Conservation (phyloP, 176 grass and related monocot genomes). For the Aegilops sharonensis region DNA sequence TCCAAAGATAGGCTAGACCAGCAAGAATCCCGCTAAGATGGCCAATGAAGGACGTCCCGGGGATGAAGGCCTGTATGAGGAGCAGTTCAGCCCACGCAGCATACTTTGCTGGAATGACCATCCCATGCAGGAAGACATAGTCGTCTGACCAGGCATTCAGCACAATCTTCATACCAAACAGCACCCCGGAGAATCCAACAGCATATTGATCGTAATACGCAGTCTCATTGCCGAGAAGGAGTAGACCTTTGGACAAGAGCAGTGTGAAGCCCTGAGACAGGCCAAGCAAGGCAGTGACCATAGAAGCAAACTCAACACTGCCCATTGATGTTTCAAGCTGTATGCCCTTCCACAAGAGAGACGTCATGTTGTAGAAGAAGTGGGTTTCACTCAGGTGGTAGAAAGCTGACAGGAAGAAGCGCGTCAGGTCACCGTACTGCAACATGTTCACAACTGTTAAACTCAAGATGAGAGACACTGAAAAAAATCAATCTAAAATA, state of each 20-base stretch:
- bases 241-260: slow-evolving; percentile 60
- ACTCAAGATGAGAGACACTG: background rate
- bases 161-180: slow-evolving; percentile 92
- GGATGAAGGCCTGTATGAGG: slow-evolving; percentile 89
- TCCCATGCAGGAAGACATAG: slow-evolving; percentile 58
- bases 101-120: slow-evolving; percentile 77
- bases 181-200: slow-evolving; percentile 88
- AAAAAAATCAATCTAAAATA: background rate
- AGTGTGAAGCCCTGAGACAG: slow-evolving; percentile 80
- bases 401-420: slow-evolving; percentile 89
- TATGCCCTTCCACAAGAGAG: slow-evolving; percentile 93
- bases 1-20: slow-evolving; percentile 67
- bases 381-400: slow-evolving; percentile 81
- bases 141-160: slow-evolving; percentile 64
- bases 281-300: slow-evolving; percentile 65
- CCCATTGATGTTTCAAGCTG: slow-evolving; percentile 88
- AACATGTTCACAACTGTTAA: slow-evolving; percentile 22
- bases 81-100: slow-evolving; percentile 87
- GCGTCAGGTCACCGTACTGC: slow-evolving; percentile 68
- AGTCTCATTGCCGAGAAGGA: slow-evolving; percentile 43
- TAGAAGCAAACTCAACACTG: slow-evolving; percentile 68
- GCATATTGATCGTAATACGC: slow-evolving; percentile 64
- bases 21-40: slow-evolving; percentile 89
- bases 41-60: slow-evolving; percentile 69
- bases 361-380: slow-evolving; percentile 95